These are phyloP conservation scores for Macrolepiota dolichaula DNA, from an alignment of 768 basidiomycete genomes.

Conservation along the genomic window DNA sequence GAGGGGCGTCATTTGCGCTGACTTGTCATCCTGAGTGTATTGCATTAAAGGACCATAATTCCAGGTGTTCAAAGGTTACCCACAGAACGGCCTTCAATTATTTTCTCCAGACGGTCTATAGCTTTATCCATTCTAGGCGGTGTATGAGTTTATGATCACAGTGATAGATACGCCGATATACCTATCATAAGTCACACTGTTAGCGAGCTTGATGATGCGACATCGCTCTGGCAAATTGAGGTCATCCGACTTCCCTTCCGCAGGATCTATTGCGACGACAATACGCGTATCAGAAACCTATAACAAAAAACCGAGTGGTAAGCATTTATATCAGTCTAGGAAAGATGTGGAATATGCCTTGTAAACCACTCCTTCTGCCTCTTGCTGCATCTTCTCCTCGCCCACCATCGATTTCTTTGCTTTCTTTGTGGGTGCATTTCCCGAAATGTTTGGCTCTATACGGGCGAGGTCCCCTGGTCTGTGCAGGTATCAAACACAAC, in stretches of 20 bases:
- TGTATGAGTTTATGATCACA: not conserved
- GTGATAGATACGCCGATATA: constrained; percentile 17
- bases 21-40: constrained; percentile 35
- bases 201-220: constrained; percentile 84
- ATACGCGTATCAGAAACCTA: constrained; percentile 82
- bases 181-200: constrained; percentile 91
- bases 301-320: not conserved
- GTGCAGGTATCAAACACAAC: not conserved
- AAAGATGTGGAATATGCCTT: constrained; percentile 42
- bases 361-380: constrained; percentile 82
- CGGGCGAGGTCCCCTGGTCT: constrained; percentile 89
- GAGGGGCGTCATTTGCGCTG: constrained; percentile 44
- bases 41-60: constrained; percentile 14
- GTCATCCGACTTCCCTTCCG: constrained; percentile 57
- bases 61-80: not conserved
- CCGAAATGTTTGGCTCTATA: constrained; percentile 67
- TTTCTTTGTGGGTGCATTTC: constrained; percentile 35
- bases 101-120: constrained; percentile 57
- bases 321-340: not conserved
- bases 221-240: constrained; percentile 84
- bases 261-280: constrained; percentile 71
- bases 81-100: constrained; percentile 19
- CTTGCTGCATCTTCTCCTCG: constrained; percentile 34
- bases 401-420: constrained; percentile 36
- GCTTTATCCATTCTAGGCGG: constrained; percentile 81